Evolutionary conservation across 768 basidiomycete genomes (phyloP).

Genomic region (Chlorophyllum brunneum): DNA sequence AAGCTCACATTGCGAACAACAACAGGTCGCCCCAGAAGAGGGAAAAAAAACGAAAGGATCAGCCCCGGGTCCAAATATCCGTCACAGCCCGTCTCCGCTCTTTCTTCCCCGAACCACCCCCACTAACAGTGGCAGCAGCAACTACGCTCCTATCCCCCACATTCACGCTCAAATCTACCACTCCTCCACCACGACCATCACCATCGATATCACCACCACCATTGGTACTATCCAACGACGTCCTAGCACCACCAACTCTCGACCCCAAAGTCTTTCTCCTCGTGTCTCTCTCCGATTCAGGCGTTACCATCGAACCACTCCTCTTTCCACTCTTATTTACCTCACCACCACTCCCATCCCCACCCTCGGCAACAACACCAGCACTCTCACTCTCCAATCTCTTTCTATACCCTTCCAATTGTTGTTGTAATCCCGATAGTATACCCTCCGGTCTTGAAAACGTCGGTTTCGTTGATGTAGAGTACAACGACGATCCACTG

Average conservation of each 20-base stretch:
- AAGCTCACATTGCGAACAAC: constrained; percentile 8
- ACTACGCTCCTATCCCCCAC: constrained; percentile 41
- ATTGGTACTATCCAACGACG: constrained; percentile 40
- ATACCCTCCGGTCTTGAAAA: constrained; percentile 47
- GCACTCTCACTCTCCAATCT: constrained; percentile 20
- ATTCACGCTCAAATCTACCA: constrained; percentile 20
- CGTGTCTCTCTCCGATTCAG: constrained; percentile 41
- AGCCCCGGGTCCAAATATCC: constrained; percentile 37
- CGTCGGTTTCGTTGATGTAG: constrained; percentile 41
- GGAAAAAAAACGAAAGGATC: constrained; percentile 8
- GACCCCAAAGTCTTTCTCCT: constrained; percentile 34
- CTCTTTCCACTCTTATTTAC: constrained; percentile 7
- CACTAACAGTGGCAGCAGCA: constrained; percentile 22
- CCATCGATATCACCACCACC: constrained; percentile 11
- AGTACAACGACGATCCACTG: constrained; percentile 52
- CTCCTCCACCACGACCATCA: constrained; percentile 16
- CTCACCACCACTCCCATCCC: neutral
- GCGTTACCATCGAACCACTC: constrained; percentile 9
- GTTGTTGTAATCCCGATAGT: constrained; percentile 53
- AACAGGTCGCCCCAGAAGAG: constrained; percentile 6
- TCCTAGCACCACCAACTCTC: constrained; percentile 36
- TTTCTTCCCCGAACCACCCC: constrained; percentile 21
- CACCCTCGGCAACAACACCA: neutral
- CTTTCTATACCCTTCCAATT: constrained; percentile 34
- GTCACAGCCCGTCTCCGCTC: constrained; percentile 42